A percentile compares a stretch with the other conserved stretches of the same genome.
Conservation (phyloP, 352 stramenopile species). For the Sclerospora graminicola region DNA sequence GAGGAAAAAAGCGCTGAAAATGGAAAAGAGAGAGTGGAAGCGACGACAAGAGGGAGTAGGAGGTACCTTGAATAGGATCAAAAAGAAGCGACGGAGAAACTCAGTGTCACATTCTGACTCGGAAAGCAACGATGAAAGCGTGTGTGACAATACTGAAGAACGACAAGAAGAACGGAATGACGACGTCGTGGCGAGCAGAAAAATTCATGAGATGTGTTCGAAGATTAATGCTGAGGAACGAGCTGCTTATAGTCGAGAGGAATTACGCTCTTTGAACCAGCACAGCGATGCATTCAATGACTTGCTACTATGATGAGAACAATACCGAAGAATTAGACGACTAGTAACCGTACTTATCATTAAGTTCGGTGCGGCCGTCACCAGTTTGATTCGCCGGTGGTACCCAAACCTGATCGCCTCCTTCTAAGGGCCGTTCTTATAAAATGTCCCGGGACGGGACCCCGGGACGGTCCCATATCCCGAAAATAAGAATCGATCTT, state of each 20-base stretch:
- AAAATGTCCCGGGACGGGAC: too few species aligned
- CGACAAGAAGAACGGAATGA: not conserved
- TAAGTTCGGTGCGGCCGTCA: constrained; percentile 71
- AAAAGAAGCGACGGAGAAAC: constrained; percentile 5
- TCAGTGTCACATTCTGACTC: not conserved
- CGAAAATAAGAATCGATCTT: too few species aligned
- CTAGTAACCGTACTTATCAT: constrained; percentile 81
- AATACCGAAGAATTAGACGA: not conserved
- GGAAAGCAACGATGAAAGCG: not conserved
- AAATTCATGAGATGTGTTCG: constrained; percentile 24
- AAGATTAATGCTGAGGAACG: constrained; percentile 28
- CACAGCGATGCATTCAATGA: constrained; percentile 6
- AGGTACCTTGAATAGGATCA: not conserved
- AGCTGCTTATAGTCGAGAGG: not conserved
- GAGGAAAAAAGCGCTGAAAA: constrained; percentile 5
- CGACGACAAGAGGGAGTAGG: constrained; percentile 5
- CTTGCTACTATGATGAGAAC: constrained; percentile 7
- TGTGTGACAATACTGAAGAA: not conserved
- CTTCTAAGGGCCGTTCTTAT: too few species aligned
- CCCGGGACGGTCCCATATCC: too few species aligned
- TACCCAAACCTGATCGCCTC: constrained; percentile 70
- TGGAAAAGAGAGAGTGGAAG: constrained; percentile 8
- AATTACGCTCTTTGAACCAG: not conserved
- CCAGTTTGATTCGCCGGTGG: constrained; percentile 72
- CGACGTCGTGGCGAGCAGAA: not conserved